Evolutionary conservation across 108 stramenopile genomes (phyloP).

Genomic region (Cylindrotheca fusiformis): DNA sequence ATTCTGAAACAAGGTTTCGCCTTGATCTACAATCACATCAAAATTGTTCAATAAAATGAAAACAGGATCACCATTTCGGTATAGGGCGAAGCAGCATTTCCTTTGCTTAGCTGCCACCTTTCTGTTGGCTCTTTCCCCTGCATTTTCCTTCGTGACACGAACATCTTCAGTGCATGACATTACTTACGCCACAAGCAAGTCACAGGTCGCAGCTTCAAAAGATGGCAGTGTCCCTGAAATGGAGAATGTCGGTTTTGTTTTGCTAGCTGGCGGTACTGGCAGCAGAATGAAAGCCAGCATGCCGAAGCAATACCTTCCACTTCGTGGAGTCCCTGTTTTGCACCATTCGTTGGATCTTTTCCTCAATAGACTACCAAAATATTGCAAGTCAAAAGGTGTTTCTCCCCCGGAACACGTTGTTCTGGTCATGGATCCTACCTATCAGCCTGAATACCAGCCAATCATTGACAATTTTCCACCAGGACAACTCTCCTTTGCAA

Average conservation of each 20-base stretch:
- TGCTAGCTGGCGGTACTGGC: conserved; percentile 93
- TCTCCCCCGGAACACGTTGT: conserved; percentile 67
- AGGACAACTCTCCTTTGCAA: conserved; percentile 79
- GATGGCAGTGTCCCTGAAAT: conserved; percentile 30
- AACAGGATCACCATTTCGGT: no score
- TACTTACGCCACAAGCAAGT: no score
- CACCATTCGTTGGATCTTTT: conserved; percentile 91
- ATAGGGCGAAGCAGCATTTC: no score
- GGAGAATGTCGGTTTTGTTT: conserved; percentile 79
- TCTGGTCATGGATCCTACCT: conserved; percentile 87
- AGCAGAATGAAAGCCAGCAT: conserved; percentile 90
- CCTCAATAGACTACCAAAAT: conserved; percentile 52
- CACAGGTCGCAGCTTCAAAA: conserved; percentile 12
- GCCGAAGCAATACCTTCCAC: conserved; percentile 91
- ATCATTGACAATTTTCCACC: conserved; percentile 56
- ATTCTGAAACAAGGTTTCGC: no score
- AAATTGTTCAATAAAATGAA: no score
- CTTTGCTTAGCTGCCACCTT: no score
- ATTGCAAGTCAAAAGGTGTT: conserved; percentile 14
- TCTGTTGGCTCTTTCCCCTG: no score
- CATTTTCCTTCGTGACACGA: no score
- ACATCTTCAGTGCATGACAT: no score
- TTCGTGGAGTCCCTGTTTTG: conserved; percentile 78
- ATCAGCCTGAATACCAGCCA: conserved; percentile 78
- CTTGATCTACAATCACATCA: no score